Base-by-base conservation (phyloP, 2,329 filamentous ascomycete species). In the Aurifilum marmelostoma region DNA sequence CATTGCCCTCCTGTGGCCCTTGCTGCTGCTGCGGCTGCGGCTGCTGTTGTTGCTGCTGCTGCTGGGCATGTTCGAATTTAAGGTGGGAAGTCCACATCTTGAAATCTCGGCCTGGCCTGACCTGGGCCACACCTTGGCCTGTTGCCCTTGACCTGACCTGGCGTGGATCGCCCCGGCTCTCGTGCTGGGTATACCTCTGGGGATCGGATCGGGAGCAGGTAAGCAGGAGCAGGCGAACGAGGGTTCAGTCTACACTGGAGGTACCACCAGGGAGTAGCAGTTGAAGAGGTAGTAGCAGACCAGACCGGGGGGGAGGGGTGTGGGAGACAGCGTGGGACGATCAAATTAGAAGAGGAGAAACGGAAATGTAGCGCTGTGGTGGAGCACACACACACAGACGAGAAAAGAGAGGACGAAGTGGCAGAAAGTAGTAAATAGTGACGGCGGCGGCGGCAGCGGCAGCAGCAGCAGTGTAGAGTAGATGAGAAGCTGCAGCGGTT, bases 21-120 rank as follows among this genome's bases (percentile, higher is more conserved):
- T 39, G 59, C 37, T 43, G 59, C 34, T 37, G 58, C 58, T 41
- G 56, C 9, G 34, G 43, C n/a, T 56, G 65, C 27, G 34, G 56
- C 4, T 59, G 56, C 1, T 63, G 47, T 14, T 64, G 65, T 2
- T 37, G 60, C 4, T 54, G 65, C 24, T 63, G 63, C n/a, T 69
- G 69, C 29, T 70, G 68, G 47, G 67, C 56, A 56, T 71, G 69
- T 56, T 71, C 69, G 56, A 69, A 71, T 29, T 71, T 71, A 56
- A 71, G 67, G 52, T 68, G 63, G 16, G 67, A 69, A 60, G 69
- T 67, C 69, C 69, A 71, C 69, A 71, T 71, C 39, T 54, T 71
- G 63, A 47, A n/a, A 47, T 47, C 64, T 66, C 34, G 47, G 32
- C 61, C 59, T 60, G 56, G 14, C 29, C 56, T 32, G 59, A n/a